Percentiles rank a stretch among this genome's conserved stretches.
Conservation (phyloP, 805 yeast genomes). For the Myxozyma sirexii region DNA sequence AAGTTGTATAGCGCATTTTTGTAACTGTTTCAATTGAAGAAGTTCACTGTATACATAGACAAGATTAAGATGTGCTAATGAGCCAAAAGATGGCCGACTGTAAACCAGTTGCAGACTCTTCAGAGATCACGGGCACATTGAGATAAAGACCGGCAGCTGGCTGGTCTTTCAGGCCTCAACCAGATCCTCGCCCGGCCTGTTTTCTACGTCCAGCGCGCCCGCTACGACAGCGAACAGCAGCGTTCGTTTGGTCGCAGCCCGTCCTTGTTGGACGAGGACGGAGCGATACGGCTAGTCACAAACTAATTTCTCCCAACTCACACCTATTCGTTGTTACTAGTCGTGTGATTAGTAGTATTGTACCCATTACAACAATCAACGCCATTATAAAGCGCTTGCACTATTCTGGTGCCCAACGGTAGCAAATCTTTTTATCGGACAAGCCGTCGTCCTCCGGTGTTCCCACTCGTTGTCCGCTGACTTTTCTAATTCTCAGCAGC, state of each 20-base stretch:
- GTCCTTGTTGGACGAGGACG: too few species aligned
- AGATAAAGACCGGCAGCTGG: too few species aligned
- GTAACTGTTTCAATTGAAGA: neutral
- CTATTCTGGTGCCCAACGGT: neutral
- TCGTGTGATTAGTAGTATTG: neutral
- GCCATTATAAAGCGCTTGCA: neutral
- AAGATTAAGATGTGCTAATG: too few species aligned
- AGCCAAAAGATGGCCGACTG: too few species aligned
- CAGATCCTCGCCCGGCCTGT: too few species aligned
- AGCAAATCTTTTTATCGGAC: neutral
- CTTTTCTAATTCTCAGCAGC: neutral
- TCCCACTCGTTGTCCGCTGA: neutral
- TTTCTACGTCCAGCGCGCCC: too few species aligned
- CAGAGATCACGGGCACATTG: too few species aligned
- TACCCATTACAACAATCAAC: neutral
- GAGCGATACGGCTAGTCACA: neutral
- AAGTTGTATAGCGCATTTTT: neutral
- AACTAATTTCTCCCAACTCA: neutral
- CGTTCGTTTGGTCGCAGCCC: too few species aligned
- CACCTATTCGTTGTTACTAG: neutral
- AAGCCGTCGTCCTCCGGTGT: neutral
- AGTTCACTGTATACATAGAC: too few species aligned
- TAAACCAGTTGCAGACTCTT: too few species aligned
- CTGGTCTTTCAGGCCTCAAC: too few species aligned
- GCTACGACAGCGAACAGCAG: too few species aligned